A percentile compares a stretch with the other conserved stretches of the same genome.
Evolutionary conservation across 768 basidiomycete species (phyloP).

Genomic region (Wakefieldia striispora): DNA sequence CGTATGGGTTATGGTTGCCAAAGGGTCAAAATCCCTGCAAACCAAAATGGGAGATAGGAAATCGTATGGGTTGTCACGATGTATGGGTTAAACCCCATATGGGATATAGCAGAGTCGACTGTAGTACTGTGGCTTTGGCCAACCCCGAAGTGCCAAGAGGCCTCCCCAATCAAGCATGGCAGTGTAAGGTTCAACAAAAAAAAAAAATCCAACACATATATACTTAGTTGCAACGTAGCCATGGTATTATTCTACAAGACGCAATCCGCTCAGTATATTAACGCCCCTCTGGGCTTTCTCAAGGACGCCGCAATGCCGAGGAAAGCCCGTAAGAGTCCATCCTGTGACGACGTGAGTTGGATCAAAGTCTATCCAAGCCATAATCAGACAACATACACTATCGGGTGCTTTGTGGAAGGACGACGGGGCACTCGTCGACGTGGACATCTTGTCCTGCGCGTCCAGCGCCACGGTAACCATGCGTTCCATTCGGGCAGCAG

Average conservation of each 20-base stretch:
- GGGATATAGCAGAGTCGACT: no score
- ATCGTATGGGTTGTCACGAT: no score
- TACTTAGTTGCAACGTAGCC: neutral
- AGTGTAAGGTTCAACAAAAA: no score
- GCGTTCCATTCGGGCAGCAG: constrained; percentile 29
- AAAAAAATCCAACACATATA: no score
- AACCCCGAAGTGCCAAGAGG: no score
- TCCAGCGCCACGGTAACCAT: constrained; percentile 52
- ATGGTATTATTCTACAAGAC: neutral
- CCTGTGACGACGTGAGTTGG: constrained; percentile 29
- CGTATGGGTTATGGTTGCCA: no score
- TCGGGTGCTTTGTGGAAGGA: constrained; percentile 50
- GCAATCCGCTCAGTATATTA: constrained; percentile 35
- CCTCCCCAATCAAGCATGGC: no score
- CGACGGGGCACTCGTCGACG: constrained; percentile 33
- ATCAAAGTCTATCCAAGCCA: neutral
- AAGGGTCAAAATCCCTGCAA: no score
- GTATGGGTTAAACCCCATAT: no score
- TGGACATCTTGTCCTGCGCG: constrained; percentile 37
- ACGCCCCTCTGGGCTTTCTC: constrained; percentile 47
- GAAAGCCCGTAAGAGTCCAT: constrained; percentile 53
- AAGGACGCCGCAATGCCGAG: constrained; percentile 55
- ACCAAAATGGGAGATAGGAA: no score
- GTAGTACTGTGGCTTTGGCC: no score
- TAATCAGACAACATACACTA: constrained; percentile 35